A percentile compares a stretch with the other conserved stretches of the same genome.
Conservation (phyloP, 108 stramenopile species). For the Schizochytrium sp. region DNA sequence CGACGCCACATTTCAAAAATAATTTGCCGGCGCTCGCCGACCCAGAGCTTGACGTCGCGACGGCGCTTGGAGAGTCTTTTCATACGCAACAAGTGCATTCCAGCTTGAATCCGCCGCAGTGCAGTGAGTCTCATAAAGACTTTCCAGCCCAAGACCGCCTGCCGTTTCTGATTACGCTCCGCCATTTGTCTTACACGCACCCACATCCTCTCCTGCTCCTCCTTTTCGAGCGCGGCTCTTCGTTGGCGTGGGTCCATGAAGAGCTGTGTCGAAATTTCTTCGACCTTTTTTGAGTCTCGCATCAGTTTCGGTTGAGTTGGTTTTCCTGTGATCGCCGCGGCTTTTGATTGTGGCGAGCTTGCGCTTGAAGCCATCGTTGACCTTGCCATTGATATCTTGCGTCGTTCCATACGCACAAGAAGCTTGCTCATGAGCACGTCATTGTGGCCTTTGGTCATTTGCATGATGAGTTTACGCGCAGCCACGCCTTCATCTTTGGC, state of each 20-base stretch:
- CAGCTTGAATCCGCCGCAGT: neutral
- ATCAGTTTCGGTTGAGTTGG: too few relatives aligned
- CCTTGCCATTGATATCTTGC: neutral
- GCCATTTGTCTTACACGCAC: neutral
- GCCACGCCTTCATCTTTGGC: neutral
- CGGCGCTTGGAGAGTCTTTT: neutral
- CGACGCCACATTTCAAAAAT: neutral
- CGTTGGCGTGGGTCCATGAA: neutral
- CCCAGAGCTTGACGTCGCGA: neutral
- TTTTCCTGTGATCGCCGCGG: too few relatives aligned
- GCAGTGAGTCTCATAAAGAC: neutral
- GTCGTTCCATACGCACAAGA: neutral
- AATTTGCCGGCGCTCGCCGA: neutral
- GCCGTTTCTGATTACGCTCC: neutral
- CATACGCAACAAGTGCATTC: neutral
- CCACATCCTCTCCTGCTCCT: neutral
- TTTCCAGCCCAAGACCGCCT: neutral
- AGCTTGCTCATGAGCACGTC: neutral
- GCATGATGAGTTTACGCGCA: neutral
- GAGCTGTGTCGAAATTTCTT: neutral
- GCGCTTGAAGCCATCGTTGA: too few relatives aligned
- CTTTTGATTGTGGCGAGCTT: too few relatives aligned
- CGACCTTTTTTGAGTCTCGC: too few relatives aligned
- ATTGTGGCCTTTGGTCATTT: neutral
- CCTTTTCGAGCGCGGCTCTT: neutral